Evolutionary conservation across 768 basidiomycete species (phyloP).

Genomic region (Clitopilus passeckerianus): DNA sequence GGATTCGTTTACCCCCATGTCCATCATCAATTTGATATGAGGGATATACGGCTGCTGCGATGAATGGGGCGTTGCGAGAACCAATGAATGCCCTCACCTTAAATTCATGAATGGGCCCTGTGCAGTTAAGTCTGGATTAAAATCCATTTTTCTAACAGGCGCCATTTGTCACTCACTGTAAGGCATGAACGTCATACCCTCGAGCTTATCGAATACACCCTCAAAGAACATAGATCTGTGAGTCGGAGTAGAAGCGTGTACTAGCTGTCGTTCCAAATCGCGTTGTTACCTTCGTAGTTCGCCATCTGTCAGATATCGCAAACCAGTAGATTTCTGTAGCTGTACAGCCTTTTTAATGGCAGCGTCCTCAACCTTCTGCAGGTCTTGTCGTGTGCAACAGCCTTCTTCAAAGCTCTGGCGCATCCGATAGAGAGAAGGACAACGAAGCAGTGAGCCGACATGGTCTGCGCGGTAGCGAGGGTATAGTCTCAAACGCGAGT

Average conservation of each 20-base stretch:
- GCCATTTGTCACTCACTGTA: constrained; percentile 29
- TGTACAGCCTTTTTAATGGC: constrained; percentile 47
- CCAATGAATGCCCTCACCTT: constrained; percentile 30
- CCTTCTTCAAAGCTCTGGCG: constrained; percentile 38
- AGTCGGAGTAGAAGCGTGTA: not conserved
- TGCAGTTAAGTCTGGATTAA: constrained; percentile 4
- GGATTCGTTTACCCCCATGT: constrained; percentile 30
- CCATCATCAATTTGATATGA: constrained; percentile 37
- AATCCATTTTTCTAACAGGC: not conserved
- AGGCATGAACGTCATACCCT: constrained; percentile 54
- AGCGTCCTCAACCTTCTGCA: constrained; percentile 44
- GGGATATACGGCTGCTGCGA: constrained; percentile 37
- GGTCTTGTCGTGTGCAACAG: constrained; percentile 35
- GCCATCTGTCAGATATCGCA: constrained; percentile 61
- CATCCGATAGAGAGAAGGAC: constrained; percentile 40
- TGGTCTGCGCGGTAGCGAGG: constrained; percentile 50
- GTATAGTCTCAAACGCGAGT: constrained; percentile 21
- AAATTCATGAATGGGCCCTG: constrained; percentile 43
- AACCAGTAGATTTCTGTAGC: constrained; percentile 49
- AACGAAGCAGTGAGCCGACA: constrained; percentile 59
- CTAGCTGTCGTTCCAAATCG: not conserved
- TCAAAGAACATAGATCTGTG: constrained; percentile 54
- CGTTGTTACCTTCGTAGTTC: constrained; percentile 36
- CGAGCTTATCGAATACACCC: constrained; percentile 62
- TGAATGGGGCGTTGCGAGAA: constrained; percentile 1